A percentile compares a stretch with the other conserved stretches of the same genome.
Evolutionary conservation across 2,329 filamentous ascomycete species (phyloP).

Genomic region (Cercospora berteroae): DNA sequence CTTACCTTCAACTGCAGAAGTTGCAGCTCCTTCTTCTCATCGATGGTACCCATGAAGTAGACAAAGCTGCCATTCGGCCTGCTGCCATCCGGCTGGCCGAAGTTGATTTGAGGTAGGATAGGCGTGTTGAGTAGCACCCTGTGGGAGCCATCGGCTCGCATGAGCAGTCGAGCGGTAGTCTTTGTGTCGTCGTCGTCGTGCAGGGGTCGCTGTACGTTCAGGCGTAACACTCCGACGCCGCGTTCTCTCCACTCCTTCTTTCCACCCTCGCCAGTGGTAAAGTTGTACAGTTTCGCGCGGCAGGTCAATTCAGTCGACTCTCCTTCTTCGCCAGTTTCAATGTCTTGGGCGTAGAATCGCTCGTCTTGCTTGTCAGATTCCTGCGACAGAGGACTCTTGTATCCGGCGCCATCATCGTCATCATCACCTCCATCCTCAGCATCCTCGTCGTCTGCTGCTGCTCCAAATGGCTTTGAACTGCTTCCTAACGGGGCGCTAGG

Average conservation of each 20-base stretch:
- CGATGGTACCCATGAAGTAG: slow-evolving; percentile 59
- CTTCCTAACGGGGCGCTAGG: slow-evolving; percentile 48
- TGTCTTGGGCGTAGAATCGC: slow-evolving; percentile 59
- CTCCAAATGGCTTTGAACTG: slow-evolving; percentile 71
- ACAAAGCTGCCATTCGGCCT: slow-evolving; percentile 71
- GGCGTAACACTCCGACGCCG: slow-evolving; percentile 76
- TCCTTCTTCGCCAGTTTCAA: slow-evolving; percentile 83
- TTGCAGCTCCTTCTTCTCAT: slow-evolving; percentile 51
- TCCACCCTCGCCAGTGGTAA: slow-evolving; percentile 54
- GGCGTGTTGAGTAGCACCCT: slow-evolving; percentile 83
- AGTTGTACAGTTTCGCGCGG: slow-evolving; percentile 81
- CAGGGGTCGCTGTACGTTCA: slow-evolving; percentile 64
- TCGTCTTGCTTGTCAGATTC: slow-evolving; percentile 62
- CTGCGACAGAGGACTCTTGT: slow-evolving; percentile 43
- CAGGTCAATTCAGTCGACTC: slow-evolving; percentile 73
- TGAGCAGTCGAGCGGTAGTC: slow-evolving; percentile 68
- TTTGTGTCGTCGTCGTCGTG: slow-evolving; percentile 53
- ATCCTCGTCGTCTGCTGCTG: slow-evolving; percentile 57
- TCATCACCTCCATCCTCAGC: slow-evolving; percentile 52
- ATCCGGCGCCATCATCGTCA: slow-evolving; percentile 45
- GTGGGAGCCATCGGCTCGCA: slow-evolving; percentile 87
- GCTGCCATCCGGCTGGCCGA: slow-evolving; percentile 62
- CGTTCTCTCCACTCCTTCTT: slow-evolving; percentile 82
- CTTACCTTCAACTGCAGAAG: slow-evolving; percentile 58
- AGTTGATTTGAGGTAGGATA: slow-evolving; percentile 73